phyloP scores from a whole-genome alignment of 1,284 basidiomycete species.

The Phellopilus nigrolimitatus region DNA sequence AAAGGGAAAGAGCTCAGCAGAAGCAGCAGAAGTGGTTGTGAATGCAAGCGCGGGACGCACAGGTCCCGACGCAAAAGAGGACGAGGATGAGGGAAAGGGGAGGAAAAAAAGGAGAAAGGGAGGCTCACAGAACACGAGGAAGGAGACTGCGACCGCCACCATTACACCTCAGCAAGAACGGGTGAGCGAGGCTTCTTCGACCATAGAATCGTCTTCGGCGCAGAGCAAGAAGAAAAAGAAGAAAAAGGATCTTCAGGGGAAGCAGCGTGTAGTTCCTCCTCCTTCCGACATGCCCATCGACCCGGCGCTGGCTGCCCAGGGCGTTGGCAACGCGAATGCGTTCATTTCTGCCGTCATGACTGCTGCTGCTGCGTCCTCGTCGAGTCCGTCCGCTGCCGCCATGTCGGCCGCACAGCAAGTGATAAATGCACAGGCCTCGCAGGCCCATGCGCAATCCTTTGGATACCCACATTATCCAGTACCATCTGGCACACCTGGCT shows the following conservation, averaged over 20 bases:
- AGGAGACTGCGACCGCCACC: constrained; percentile 23
- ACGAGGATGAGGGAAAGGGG: constrained; percentile 21
- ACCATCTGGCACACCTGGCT: not conserved
- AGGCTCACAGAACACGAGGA: constrained; percentile 28
- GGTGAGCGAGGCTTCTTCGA: not conserved
- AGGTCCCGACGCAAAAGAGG: constrained; percentile 15
- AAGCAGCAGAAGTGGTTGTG: constrained; percentile 24
- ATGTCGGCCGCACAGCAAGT: constrained; percentile 23
- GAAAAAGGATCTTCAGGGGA: constrained; percentile 37
- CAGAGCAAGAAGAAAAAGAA: constrained; percentile 35
- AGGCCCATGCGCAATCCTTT: constrained; percentile 15
- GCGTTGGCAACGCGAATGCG: constrained; percentile 29
- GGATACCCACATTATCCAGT: constrained; percentile 1
- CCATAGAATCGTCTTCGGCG: constrained; percentile 13
- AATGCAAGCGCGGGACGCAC: constrained; percentile 15
- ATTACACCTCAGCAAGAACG: not conserved
- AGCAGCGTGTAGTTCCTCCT: constrained; percentile 27
- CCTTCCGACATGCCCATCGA: constrained; percentile 8
- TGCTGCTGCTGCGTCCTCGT: constrained; percentile 40
- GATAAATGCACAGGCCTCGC: constrained; percentile 14
- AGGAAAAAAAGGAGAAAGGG: constrained; percentile 36
- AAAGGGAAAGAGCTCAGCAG: constrained; percentile 21
- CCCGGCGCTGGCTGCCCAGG: constrained; percentile 1
- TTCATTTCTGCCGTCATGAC: constrained; percentile 56
- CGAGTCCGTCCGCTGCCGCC: constrained; percentile 24